Base-by-base conservation (phyloP, 495 filamentous ascomycete species). In the Hypoxylon trugodes region DNA sequence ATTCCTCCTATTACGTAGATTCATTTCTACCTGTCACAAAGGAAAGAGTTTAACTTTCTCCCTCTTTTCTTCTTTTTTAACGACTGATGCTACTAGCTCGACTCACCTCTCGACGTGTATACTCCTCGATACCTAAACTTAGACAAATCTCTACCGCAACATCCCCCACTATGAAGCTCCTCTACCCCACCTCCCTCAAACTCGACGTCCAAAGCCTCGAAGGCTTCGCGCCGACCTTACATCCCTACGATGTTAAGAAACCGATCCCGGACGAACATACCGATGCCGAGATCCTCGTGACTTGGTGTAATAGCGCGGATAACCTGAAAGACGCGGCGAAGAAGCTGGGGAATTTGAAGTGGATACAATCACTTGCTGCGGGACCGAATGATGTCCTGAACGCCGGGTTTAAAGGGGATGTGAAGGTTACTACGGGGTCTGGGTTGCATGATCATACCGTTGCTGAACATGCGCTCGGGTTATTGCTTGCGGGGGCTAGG, bases 341-440 rank as follows among this genome's bases (percentile, higher is more conserved):
- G 10, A 73, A 76, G 51, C 71, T 86, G 66, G 79, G 73, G 28
- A 80, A 81, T 28, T 74, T 87, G 15, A 74, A 74, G 36, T 87
- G 84, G 84, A 86, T 87, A 71, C 84, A 87, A 58, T 82, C 79
- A 0, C 82, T 86, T 22, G 84, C 84, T 16, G 84, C 84, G 2
- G 84, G 84, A 0, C 84, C 84, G 51, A 87, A 87, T 64, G 84
- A 87, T 68, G 84, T 87, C 8, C 75, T 87, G 4, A 56, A 59
- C 12, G 84, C 83, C 24, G 84, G 84, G 50, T 87, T 87, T 72
- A 25, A 74, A 1, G 57, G 71, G 33, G 47, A 53, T 12, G 62
- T 84, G 22, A 52, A 47, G 15, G 69, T 87, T 26, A 82, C 79
- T 19, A 85, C 84, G 13, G 84, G 84, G n/a, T 85, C 83, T 5